Base-by-base conservation (phyloP, 139 green algal species). In the Astrephomene gubernaculifera region DNA sequence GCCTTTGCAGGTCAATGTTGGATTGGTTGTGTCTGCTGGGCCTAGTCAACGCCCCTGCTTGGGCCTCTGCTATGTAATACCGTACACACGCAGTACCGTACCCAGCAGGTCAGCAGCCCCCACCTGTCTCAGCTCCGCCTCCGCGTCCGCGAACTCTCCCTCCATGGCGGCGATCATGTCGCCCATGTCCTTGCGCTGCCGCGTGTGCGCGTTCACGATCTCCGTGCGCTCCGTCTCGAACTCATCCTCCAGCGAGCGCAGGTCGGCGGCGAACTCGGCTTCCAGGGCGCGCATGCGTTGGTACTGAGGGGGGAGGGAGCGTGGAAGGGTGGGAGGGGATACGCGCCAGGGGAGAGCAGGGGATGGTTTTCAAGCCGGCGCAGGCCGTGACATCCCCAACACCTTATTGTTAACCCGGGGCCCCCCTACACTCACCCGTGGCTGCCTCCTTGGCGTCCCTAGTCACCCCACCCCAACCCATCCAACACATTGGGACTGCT, bases 131-230 rank as follows among this genome's bases (percentile, higher is more conserved):
- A 92, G 75, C 78, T 94, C 92, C 27, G 88, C 82, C 35, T 93
- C 91, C 19, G 88, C 79, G 60, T 93, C 85, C 43, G 85, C 75
- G 71, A 91, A 93, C 72, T 92, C 88, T 19, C 81, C 81, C 81
- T 96, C 89, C 95, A 98, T 97, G 4, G 94, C 95, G 36, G 83
- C 61, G 36, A 96, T 90, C 57, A 98, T 93, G 71, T 96, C 94
- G 27, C 83, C 61, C 90, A 97, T 92, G 74, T 98, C 95, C 87
- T 97, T 97, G 83, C 93, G 94, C 75, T 94, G 89, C 24, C 88
- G 84, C 12, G 82, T 84, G 88, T 98, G 94, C 31, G 87, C 82
- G 67, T 86, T 88, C 0, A 81, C 63, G 49, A 96, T 95, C 76
- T 96, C 94, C 0, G 89, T 82, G 27, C 88, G 85, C 74, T 92